Percentiles rank a stretch among this genome's conserved stretches.
phyloP scores from a whole-genome alignment of 768 basidiomycete species.

The Hypholoma sublateritium region DNA sequence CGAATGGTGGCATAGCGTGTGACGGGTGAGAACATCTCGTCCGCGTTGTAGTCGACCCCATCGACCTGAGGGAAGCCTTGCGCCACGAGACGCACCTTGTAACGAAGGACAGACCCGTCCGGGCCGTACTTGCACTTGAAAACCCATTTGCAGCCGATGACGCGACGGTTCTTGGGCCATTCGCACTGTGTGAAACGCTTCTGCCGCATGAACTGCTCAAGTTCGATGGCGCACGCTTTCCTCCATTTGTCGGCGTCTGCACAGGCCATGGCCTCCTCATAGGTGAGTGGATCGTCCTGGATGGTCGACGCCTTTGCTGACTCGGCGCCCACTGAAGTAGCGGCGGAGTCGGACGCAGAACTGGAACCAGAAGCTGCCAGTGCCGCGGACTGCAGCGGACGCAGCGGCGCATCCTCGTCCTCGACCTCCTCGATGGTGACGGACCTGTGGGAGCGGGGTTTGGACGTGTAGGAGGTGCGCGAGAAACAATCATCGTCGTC shows the following conservation, averaged over 20 bases:
- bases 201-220: background rate
- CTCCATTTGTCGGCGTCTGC: background rate
- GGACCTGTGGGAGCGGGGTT: background rate
- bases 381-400: background rate
- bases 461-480: background rate
- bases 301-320: background rate
- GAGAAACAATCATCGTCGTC: background rate
- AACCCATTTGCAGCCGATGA: slow-evolving; percentile 7
- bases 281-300: background rate
- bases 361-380: background rate
- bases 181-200: background rate
- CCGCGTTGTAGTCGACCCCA: slow-evolving; percentile 8
- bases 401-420: background rate
- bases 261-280: slow-evolving; percentile 1
- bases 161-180: background rate
- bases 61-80: slow-evolving; percentile 6
- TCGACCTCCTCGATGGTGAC: background rate
- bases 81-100: slow-evolving; percentile 4
- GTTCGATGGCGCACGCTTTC: background rate
- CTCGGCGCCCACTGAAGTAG: background rate
- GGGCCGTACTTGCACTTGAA: slow-evolving; percentile 1
- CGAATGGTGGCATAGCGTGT: background rate
- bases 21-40: slow-evolving; percentile 7
- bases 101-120: background rate
- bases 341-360: background rate